These are phyloP conservation scores for Pythium rhizo-oryzae DNA, from an alignment of 352 stramenopile species.

Conservation along the genomic window DNA sequence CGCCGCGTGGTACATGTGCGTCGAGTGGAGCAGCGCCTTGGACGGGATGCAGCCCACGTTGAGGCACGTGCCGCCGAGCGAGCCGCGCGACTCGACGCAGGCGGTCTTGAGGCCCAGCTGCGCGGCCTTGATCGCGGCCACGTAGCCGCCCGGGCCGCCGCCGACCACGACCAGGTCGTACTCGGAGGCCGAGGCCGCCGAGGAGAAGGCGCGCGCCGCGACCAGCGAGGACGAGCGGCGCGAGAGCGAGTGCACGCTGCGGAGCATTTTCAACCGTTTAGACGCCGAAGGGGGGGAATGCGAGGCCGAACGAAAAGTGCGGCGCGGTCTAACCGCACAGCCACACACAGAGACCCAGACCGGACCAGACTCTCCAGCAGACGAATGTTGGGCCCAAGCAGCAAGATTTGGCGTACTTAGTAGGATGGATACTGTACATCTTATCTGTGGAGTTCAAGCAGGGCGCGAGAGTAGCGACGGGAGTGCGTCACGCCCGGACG, in stretches of 20 bases:
- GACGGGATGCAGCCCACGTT: constrained; percentile 99
- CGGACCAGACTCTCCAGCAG: too few species aligned
- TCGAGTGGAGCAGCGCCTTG: constrained; percentile 97
- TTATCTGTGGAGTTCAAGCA: too few species aligned
- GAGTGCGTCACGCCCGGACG: constrained; percentile 2
- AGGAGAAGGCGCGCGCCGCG: constrained; percentile 54
- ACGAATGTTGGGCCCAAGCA: constrained; percentile 24
- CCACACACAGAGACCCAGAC: not conserved
- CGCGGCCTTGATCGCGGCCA: constrained; percentile 98
- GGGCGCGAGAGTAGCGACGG: not conserved
- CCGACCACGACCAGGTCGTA: constrained; percentile 93
- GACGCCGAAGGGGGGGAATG: not conserved
- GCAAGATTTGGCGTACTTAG: constrained; percentile 14
- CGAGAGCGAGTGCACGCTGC: constrained; percentile 35
- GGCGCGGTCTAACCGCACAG: not conserved
- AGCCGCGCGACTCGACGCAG: constrained; percentile 96
- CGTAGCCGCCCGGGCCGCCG: constrained; percentile 98
- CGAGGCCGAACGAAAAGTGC: constrained; percentile 6
- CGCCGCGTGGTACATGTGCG: constrained; percentile 96
- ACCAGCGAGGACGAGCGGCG: constrained; percentile 41
- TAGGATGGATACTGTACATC: not conserved
- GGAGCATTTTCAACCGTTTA: constrained; percentile 33
- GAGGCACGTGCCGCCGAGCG: constrained; percentile 97
- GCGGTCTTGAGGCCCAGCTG: constrained; percentile 98
- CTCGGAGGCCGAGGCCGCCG: constrained; percentile 39